Base-by-base conservation (phyloP, 2,329 filamentous ascomycete species). In the Camptophora hylomeconis region DNA sequence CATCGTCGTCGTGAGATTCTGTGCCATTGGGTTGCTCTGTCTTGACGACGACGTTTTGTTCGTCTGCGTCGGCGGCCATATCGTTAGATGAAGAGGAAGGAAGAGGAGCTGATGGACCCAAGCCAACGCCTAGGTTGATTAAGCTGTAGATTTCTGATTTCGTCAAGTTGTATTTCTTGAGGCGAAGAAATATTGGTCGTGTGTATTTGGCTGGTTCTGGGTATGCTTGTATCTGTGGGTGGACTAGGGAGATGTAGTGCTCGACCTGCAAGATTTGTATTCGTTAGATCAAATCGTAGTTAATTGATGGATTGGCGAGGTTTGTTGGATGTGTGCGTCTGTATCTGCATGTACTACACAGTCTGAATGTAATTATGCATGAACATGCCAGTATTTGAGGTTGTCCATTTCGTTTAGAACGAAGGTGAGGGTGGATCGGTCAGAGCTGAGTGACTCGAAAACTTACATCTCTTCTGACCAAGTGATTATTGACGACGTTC, bases 71-170 rank as follows among this genome's bases (percentile, higher is more conserved):
- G 7, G 12, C 20, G 12, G 20, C 18, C 20, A 21, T 20, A 10
- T 17, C 26, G 3, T 9, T 12, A 29, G 5, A 12, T 20, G 20
- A 14, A 14, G 11, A n/a, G 7, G 7, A 8, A 19, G 6, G 9
- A 22, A 20, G 14, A 7, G 12, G 9, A 24, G 28, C n/a, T 28
- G 33, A n/a, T 13, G 26, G 24, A 4, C 30, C 32, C 10, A 57
- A 15, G 3, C 58, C 59, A 10, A 61, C 40, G 1, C 60, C 57
- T 15, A 63, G 40, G 34, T 63, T 62, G 12, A 63, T 39, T 28
- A 63, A 52, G 49, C 56, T 60, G 11, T 61, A 37, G 7, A 59
- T 54, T 41, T 63, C 60, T 0, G 54, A 57, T 40, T 63, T 63
- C 16, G 58, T 61, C 11, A 63, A 44, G 10, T 49, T 50, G 26